Evolutionary conservation across 257 asterid species (phyloP), one percentile per base, ranked within the genome.

Genomic region (Fraxinus pennsylvanica): DNA sequence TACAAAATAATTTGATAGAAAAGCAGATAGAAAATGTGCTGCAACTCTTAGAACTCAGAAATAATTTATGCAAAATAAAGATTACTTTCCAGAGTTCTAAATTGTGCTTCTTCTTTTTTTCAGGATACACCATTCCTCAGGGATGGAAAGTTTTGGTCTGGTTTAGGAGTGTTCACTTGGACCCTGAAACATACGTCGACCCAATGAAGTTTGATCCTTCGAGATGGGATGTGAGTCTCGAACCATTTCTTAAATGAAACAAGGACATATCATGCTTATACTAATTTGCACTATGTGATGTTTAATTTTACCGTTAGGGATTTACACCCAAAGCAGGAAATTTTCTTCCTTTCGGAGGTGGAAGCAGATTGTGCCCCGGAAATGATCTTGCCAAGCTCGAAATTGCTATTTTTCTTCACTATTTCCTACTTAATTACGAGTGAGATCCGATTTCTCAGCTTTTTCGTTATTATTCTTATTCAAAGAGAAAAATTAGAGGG

Each of bases 351-450:
- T 94, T 94, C n/a, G 99, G 99, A 17, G 96, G 82, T 15, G 99
- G 98, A 77, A 86, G 91, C 82, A 89, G 99, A 84, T 30, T 92
- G 76, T 94, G 98, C 90, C 97, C 99, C 0, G 97, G 97, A 86
- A 94, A 92, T 47, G 97, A 94, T 75, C 95, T 94, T 6, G 98
- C 97, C 82, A 94, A 90, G 91, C 87, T 92, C 14, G 98, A 94
- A 81, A 90, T 92, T 12, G 77, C 93, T 2, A 87, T 94, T 79
- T 94, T 94, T 67, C 97, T 94, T 52, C 98, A 94, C 81, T 88
- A 91, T 85, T 94, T 94, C 47, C 89, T 94, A 10, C 78, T 92
- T 1, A 77, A 85, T 52, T 92, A 94, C 68, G 77, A 88, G 98
- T 94, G 76, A 91, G 96, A 32, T 2, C 2, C 2, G 52, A 43